These are phyloP conservation scores for Coemansia sp. DNA, from an alignment of 192 early-diverging fungal species.

Conservation along the genomic window DNA sequence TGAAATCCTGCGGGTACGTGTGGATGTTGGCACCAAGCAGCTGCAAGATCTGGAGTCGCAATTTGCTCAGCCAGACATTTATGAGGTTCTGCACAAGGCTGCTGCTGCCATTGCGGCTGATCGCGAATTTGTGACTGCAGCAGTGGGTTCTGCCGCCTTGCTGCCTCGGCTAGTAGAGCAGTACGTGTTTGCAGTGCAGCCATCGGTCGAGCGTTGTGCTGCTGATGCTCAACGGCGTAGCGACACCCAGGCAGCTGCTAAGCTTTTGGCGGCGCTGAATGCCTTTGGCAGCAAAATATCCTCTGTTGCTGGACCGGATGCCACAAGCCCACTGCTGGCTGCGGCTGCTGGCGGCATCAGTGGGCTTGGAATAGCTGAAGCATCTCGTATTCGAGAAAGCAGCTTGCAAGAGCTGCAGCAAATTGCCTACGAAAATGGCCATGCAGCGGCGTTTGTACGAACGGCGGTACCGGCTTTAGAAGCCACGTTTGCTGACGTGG, in stretches of 20 bases:
- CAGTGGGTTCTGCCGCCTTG: conserved; percentile 13
- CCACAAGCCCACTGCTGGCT: conserved; percentile 2
- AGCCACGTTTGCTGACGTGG: conserved; percentile 31
- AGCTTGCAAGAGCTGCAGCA: conserved; percentile 12
- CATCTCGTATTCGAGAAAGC: conserved; percentile 11
- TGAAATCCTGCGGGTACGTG: conserved; percentile 15
- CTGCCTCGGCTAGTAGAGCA: conserved; percentile 17
- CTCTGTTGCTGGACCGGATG: conserved; percentile 18
- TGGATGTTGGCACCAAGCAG: conserved; percentile 12
- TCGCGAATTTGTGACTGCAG: conserved; percentile 30
- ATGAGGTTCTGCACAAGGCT: not conserved
- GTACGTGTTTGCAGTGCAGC: conserved; percentile 17
- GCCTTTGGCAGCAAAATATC: not conserved
- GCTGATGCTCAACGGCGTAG: not conserved
- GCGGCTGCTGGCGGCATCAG: not conserved
- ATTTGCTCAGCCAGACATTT: not conserved
- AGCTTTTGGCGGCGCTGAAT: not conserved
- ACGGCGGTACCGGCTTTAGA: conserved; percentile 18
- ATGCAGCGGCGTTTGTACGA: conserved; percentile 17
- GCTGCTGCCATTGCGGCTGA: conserved; percentile 18
- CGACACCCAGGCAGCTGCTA: not conserved
- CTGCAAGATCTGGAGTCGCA: conserved; percentile 8
- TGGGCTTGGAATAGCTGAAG: conserved; percentile 11
- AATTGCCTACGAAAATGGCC: conserved; percentile 6
- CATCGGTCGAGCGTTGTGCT: conserved; percentile 11